Base-by-base conservation (phyloP, 139 green algal genomes). In the Coelastrella sp. region DNA sequence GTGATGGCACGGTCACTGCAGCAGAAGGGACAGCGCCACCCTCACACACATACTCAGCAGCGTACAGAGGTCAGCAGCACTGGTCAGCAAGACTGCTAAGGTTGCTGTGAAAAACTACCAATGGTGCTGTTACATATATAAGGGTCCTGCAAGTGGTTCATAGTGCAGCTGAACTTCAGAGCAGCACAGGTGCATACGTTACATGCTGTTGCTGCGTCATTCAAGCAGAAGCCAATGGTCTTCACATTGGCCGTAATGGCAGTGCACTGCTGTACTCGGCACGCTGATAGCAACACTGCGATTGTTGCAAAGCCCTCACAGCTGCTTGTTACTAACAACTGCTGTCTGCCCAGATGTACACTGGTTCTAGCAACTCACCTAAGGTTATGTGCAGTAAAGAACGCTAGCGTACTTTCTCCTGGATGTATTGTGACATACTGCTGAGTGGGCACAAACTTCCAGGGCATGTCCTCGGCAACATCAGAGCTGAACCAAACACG, bases 381-480 rank as follows among this genome's bases (percentile, higher is more conserved):
- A 20, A 88, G 87, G 91, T 99, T 99, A 17, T 97, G 82, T 3
- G 97, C 98, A 0, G 96, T 99, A 93, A 99, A 99, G 93, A 99
- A 99, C 0, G 96, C 98, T n/a, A 99, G 92, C 0, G 97, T 98
- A 91, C 95, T 98, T 91, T 99, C 94, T 0, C 98, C 98, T 4
- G 98, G 98, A 49, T 85, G 90, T 80, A 99, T 93, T n/a, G 93
- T 91, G 11, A 96, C 92, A 24, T 84, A 94, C 79, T 95, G 85
- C 89, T 99, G 98, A 22, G 96, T 97, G 22, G 98, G 98, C 20
- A 56, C 82, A 91, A 99, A 99, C 60, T 92, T 95, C 98, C 98
- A 99, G 6, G 95, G 96, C 95, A 99, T 95, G 81, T 94, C 93
- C 66, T 99, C 96, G 11, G 96, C 92, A 56, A 99, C 97, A 87